A percentile compares a stretch with the other conserved stretches of the same genome.
phyloP scores from a whole-genome alignment of 257 asterid species.

The Nicotiana tomentosiformis region DNA sequence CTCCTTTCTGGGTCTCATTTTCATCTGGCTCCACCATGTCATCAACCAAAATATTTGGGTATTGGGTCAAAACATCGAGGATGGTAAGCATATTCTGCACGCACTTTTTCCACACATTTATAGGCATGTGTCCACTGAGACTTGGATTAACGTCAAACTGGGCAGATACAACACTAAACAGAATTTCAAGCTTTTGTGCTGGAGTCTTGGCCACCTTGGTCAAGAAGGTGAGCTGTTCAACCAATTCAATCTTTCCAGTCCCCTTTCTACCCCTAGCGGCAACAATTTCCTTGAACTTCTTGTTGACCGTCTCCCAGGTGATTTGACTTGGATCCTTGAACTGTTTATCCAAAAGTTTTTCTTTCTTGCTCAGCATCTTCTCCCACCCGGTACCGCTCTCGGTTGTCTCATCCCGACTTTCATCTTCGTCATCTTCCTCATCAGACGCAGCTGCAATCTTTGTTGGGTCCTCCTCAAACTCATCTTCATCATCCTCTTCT shows the following conservation, averaged over 20 bases:
- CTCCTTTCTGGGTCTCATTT: slow-evolving; percentile 85
- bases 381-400: slow-evolving; percentile 65
- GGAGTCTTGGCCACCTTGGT: slow-evolving; percentile 94
- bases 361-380: slow-evolving; percentile 81
- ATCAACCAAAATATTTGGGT: slow-evolving; percentile 82
- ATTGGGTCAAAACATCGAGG: slow-evolving; percentile 75
- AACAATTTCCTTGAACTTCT: slow-evolving; percentile 82
- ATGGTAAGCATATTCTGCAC: slow-evolving; percentile 63
- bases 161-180: slow-evolving; percentile 82
- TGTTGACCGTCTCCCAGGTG: slow-evolving; percentile 91
- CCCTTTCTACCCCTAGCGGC: slow-evolving; percentile 95
- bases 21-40: slow-evolving; percentile 91
- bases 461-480: slow-evolving; percentile 40
- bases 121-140: slow-evolving; percentile 93
- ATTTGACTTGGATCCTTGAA: slow-evolving; percentile 83
- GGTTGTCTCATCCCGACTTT: slow-evolving; percentile 22
- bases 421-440: slow-evolving; percentile 53
- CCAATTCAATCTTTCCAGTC: slow-evolving; percentile 81
- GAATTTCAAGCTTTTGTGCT: slow-evolving; percentile 93
- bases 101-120: slow-evolving; percentile 89
- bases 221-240: slow-evolving; percentile 92
- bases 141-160: slow-evolving; percentile 88
- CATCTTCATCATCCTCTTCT: slow-evolving; percentile 49
- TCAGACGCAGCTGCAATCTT: slow-evolving; percentile 22
- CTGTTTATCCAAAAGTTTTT: slow-evolving; percentile 84